These are phyloP conservation scores for Osmanthus fragrans DNA, from an alignment of 257 asterid species.

Conservation along the genomic window DNA sequence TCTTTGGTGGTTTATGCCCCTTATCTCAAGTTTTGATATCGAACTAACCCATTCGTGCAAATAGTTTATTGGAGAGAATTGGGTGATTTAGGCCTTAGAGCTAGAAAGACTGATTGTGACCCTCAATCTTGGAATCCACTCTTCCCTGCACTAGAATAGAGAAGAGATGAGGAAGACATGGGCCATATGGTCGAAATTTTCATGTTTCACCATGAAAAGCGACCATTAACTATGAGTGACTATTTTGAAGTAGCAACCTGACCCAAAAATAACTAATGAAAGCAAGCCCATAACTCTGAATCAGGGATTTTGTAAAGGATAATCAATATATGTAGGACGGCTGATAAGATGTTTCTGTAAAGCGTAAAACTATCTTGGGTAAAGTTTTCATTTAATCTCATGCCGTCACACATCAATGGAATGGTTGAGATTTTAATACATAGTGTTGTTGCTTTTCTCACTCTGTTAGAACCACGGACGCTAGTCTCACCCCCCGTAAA, in stretches of 20 bases:
- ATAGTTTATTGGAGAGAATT: background rate
- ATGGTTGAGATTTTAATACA: background rate
- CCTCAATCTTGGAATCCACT: no score
- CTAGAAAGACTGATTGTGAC: background rate
- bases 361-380: background rate
- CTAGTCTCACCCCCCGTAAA: background rate
- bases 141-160: no score
- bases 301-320: background rate
- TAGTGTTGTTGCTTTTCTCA: constrained; percentile 7
- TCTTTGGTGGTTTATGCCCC: background rate
- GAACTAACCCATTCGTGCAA: background rate
- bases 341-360: background rate
- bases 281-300: background rate
- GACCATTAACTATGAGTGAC: no score
- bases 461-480: constrained; percentile 5
- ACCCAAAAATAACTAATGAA: background rate
- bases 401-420: background rate
- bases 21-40: background rate
- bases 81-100: background rate
- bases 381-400: background rate
- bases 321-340: background rate
- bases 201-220: no score
- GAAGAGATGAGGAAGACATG: no score
- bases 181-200: no score
- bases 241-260: no score